Conservation (phyloP, 2,329 filamentous ascomycete genomes). For the Sporothrix curviconia region DNA sequence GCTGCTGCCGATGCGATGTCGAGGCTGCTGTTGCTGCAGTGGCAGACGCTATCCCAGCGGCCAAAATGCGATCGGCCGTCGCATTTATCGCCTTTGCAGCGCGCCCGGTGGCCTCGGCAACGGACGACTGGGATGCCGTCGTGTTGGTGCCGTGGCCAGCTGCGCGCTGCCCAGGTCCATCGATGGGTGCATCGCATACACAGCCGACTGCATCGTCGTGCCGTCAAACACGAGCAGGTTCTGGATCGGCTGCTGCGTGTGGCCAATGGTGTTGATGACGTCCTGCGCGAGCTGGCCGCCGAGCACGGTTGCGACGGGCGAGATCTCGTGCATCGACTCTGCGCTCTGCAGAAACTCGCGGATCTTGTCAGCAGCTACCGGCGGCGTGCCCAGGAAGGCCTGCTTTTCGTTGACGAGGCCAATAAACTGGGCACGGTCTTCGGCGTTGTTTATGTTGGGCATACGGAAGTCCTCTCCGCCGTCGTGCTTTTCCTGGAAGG, state of each 20-base stretch:
- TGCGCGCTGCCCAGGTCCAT: conserved; percentile 7
- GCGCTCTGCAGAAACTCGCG: conserved; percentile 82
- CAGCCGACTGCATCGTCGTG: conserved; percentile 66
- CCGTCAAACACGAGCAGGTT: conserved; percentile 92
- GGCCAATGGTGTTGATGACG: conserved; percentile 90
- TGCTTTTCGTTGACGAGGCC: conserved; percentile 71
- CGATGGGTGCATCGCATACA: conserved; percentile 73
- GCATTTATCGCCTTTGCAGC: too few relatives aligned
- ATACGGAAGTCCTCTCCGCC: conserved; percentile 43
- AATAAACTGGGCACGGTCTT: conserved; percentile 72
- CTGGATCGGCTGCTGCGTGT: conserved; percentile 89
- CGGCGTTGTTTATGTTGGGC: conserved; percentile 35
- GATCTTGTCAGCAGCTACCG: conserved; percentile 66
- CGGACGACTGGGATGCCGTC: neutral
- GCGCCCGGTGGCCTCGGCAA: neutral
- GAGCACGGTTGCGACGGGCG: conserved; percentile 80
- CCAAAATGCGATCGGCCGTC: too few relatives aligned
- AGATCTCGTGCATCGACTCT: conserved; percentile 62
- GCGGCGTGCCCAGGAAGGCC: conserved; percentile 62
- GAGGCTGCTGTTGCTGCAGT: too few relatives aligned
- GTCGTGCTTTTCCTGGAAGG: conserved; percentile 59
- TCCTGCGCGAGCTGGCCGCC: conserved; percentile 91
- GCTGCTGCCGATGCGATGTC: too few relatives aligned
- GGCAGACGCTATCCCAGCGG: too few relatives aligned
- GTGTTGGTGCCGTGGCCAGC: neutral